Conservation (phyloP, 495 filamentous ascomycete species). For the Penicillium turbatum region DNA sequence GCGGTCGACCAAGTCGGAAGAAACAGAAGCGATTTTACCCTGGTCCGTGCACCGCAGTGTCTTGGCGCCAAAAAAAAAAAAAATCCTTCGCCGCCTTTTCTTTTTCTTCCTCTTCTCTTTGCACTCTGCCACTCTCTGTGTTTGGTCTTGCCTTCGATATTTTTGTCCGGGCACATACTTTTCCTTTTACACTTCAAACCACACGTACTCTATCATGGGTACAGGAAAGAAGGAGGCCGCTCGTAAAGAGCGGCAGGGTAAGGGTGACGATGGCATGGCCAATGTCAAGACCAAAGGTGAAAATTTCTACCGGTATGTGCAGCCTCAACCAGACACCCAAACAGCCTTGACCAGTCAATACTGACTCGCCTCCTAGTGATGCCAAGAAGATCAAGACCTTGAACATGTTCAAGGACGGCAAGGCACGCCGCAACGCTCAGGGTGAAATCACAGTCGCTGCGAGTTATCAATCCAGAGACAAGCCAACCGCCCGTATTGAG, state of each 20-base stretch:
- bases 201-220: slow-evolving; percentile 63
- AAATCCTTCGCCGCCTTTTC: slow-evolving; percentile 26
- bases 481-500: slow-evolving; percentile 82
- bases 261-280: slow-evolving; percentile 74
- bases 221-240: slow-evolving; percentile 88
- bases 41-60: slow-evolving; percentile 40
- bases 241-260: slow-evolving; percentile 77
- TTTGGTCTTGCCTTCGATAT: slow-evolving; percentile 29
- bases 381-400: slow-evolving; percentile 84
- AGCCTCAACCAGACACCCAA: not conserved
- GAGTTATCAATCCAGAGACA: slow-evolving; percentile 72
- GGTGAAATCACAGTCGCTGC: slow-evolving; percentile 81
- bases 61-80: slow-evolving; percentile 43
- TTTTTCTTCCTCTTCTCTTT: slow-evolving; percentile 29
- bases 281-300: slow-evolving; percentile 94
- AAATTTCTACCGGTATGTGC: slow-evolving; percentile 77
- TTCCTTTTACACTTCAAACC: slow-evolving; percentile 16
- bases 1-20: slow-evolving; percentile 23
- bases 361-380: slow-evolving; percentile 40
- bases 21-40: slow-evolving; percentile 44
- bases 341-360: not conserved
- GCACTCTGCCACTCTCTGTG: slow-evolving; percentile 37
- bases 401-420: slow-evolving; percentile 84
- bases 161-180: slow-evolving; percentile 20
- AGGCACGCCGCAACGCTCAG: slow-evolving; percentile 65